Conservation (phyloP, 805 yeast species). For the Blastobotrys muscicola region DNA sequence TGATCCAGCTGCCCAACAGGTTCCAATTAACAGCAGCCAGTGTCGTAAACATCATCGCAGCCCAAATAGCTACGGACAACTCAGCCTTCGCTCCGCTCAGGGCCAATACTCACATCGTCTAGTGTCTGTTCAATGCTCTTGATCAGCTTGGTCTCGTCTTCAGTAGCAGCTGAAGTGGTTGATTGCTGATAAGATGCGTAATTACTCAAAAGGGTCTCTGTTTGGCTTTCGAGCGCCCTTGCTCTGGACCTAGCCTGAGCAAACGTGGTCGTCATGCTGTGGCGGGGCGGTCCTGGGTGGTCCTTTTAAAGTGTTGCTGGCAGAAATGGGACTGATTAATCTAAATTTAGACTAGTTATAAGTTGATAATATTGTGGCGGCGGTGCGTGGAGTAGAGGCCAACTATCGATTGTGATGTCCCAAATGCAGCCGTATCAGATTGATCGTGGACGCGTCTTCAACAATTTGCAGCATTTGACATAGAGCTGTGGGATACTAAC, state of each 20-base stretch:
- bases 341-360: too few relatives aligned
- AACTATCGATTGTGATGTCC: too few relatives aligned
- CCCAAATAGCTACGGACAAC: too few relatives aligned
- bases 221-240: conserved; percentile 59
- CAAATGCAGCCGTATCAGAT: too few relatives aligned
- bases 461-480: too few relatives aligned
- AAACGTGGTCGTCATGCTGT: conserved; percentile 36
- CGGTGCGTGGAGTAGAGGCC: too few relatives aligned
- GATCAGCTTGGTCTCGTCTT: conserved; percentile 39
- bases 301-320: background rate
- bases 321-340: background rate
- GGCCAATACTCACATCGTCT: conserved; percentile 26
- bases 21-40: too few relatives aligned
- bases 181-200: conserved; percentile 48
- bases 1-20: too few relatives aligned
- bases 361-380: too few relatives aligned
- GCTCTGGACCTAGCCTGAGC: conserved; percentile 61
- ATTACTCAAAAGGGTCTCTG: conserved; percentile 43
- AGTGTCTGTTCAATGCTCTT: conserved; percentile 43
- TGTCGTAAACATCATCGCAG: too few relatives aligned
- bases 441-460: too few relatives aligned
- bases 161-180: conserved; percentile 38
- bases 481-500: too few relatives aligned
- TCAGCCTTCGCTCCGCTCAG: conserved; percentile 21
- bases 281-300: background rate